These are phyloP conservation scores for Quercus lobata DNA, from an alignment of 331 rosid genomes.

Conservation along the genomic window DNA sequence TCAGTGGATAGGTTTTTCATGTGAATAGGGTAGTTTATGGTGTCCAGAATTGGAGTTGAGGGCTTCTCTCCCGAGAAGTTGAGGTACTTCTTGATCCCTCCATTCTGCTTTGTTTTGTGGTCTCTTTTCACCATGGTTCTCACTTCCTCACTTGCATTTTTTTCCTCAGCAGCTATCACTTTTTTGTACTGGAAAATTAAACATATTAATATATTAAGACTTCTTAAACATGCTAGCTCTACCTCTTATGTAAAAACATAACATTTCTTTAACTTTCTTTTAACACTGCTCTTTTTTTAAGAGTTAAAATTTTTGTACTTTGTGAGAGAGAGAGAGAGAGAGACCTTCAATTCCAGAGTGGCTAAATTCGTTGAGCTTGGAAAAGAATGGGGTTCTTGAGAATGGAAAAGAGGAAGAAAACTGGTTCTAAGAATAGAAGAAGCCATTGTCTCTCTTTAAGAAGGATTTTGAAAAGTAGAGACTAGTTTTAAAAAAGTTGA, in stretches of 20 bases:
- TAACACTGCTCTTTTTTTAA: no score
- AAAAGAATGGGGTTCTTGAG: slow-evolving; percentile 13
- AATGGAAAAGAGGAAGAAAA: slow-evolving; percentile 19
- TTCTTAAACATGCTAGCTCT: neutral
- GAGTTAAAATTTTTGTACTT: no score
- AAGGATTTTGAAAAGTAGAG: neutral
- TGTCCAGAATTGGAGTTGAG: slow-evolving; percentile 53
- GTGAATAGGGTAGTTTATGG: slow-evolving; percentile 48
- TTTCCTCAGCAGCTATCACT: slow-evolving; percentile 9
- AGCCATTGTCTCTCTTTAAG: slow-evolving; percentile 20
- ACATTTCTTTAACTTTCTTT: no score
- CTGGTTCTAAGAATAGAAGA: slow-evolving; percentile 36
- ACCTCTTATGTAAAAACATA: neutral
- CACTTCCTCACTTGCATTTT: slow-evolving; percentile 6
- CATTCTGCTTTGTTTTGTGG: neutral
- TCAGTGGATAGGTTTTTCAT: slow-evolving; percentile 48
- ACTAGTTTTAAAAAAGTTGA: neutral
- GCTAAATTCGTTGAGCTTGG: neutral
- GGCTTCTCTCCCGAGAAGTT: slow-evolving; percentile 64
- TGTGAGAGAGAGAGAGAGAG: neutral
- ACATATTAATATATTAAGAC: neutral
- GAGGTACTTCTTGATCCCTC: slow-evolving; percentile 2
- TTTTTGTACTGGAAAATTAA: slow-evolving; percentile 30
- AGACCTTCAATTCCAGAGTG: neutral
- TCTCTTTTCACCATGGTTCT: neutral